Percentiles rank a stretch among this genome's conserved stretches.
Conservation (phyloP, 164 flowering plant species). For the Vitis labrusca region DNA sequence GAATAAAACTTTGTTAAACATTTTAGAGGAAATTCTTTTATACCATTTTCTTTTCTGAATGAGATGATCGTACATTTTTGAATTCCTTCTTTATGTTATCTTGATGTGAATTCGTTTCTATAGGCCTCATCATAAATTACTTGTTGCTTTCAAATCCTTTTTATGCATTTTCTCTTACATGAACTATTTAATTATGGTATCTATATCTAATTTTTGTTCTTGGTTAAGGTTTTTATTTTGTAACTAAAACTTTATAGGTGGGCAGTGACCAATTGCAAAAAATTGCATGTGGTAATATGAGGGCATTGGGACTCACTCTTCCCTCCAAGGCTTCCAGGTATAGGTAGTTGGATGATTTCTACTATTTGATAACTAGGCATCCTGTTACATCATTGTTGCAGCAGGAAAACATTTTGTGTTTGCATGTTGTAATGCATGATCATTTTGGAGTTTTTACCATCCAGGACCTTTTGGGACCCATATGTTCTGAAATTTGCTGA, state of each 20-base stretch:
- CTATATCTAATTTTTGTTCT: neutral
- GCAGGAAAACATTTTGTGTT: too few species aligned
- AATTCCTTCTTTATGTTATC: neutral
- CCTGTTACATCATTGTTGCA: neutral
- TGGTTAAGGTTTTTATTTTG: neutral
- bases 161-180: neutral
- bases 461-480: too few species aligned
- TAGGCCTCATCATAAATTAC: neutral
- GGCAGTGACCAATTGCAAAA: neutral
- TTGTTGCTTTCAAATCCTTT: neutral
- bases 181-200: neutral
- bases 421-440: too few species aligned
- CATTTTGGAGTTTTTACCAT: too few species aligned
- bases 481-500: too few species aligned
- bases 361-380: neutral
- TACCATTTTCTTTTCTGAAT: constrained; percentile 3
- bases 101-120: neutral
- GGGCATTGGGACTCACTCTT: neutral
- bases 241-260: neutral
- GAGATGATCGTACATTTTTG: neutral
- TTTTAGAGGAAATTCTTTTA: constrained; percentile 12
- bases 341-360: neutral
- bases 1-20: constrained; percentile 33
- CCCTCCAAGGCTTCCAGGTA: neutral
- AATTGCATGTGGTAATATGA: neutral